These are phyloP conservation scores for Mallotus japonicus DNA, from an alignment of 441 rosid genomes.

Conservation along the genomic window DNA sequence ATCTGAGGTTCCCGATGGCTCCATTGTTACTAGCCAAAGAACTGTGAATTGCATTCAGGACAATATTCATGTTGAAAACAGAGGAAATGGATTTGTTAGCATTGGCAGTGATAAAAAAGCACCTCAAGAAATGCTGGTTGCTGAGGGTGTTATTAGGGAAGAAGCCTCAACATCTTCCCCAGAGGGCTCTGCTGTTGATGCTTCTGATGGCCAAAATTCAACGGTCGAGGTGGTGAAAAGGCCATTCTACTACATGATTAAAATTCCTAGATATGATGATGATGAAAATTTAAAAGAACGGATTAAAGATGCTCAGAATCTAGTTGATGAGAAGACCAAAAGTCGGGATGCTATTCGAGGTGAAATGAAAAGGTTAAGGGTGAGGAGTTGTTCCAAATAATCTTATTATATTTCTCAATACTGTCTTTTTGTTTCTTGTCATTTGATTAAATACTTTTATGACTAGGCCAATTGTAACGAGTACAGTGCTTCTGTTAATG, in stretches of 20 bases:
- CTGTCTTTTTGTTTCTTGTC: slow-evolving; percentile 7
- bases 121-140: slow-evolving; percentile 21
- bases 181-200: slow-evolving; percentile 34
- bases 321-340: slow-evolving; percentile 59
- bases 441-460: slow-evolving; percentile 29
- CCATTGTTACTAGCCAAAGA: slow-evolving; percentile 8
- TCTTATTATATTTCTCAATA: slow-evolving; percentile 5
- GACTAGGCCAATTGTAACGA: slow-evolving; percentile 49
- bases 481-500: slow-evolving; percentile 37
- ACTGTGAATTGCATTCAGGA: slow-evolving; percentile 5
- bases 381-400: slow-evolving; percentile 31
- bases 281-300: slow-evolving; percentile 50
- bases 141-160: slow-evolving; percentile 26
- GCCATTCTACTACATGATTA: slow-evolving; percentile 53
- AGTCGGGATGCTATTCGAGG: slow-evolving; percentile 59
- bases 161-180: slow-evolving; percentile 20
- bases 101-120: slow-evolving; percentile 9
- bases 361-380: slow-evolving; percentile 55
- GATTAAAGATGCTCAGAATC: slow-evolving; percentile 48
- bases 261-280: slow-evolving; percentile 67
- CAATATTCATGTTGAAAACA: slow-evolving; percentile 13
- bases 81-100: slow-evolving; percentile 18
- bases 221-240: slow-evolving; percentile 45
- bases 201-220: slow-evolving; percentile 38
- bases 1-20: slow-evolving; percentile 11